These are phyloP conservation scores for Pleurotus citrinopileatus DNA, from an alignment of 768 basidiomycete genomes.

Conservation along the genomic window DNA sequence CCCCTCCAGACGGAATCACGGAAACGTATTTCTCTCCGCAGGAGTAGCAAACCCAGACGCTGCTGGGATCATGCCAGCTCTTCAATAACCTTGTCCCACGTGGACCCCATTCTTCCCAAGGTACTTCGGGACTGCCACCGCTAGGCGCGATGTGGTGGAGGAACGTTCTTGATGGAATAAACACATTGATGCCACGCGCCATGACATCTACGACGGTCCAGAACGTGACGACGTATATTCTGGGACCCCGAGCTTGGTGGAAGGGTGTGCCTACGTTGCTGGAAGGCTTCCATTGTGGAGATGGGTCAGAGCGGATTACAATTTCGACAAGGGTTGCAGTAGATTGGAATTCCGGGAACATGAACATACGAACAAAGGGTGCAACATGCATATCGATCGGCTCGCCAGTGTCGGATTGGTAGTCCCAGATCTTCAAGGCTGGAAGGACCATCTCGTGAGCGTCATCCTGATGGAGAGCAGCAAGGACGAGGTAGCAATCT, in stretches of 20 bases:
- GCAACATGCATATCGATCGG: conserved; percentile 26
- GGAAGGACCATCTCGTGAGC: conserved; percentile 25
- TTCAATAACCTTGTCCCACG: conserved; percentile 40
- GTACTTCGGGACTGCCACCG: conserved; percentile 21
- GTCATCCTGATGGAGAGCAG: conserved; percentile 25
- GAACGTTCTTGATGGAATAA: conserved; percentile 39
- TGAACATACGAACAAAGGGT: conserved; percentile 34
- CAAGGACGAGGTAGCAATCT: conserved; percentile 36
- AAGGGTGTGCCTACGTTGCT: conserved; percentile 41
- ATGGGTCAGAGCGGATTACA: conserved; percentile 52
- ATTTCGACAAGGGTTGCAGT: conserved; percentile 28
- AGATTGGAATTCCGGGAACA: conserved; percentile 34
- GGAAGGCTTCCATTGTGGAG: conserved; percentile 41
- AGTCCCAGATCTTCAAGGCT: conserved; percentile 6
- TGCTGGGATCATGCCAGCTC: conserved; percentile 27
- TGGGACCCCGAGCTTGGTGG: conserved; percentile 34
- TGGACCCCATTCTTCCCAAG: conserved; percentile 56
- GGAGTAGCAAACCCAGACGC: conserved; percentile 59
- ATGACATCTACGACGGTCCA: conserved; percentile 28
- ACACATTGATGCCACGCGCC: conserved; percentile 33
- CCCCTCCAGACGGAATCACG: conserved; percentile 11
- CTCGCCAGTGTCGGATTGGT: conserved; percentile 15
- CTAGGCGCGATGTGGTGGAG: conserved; percentile 18
- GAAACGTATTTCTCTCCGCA: conserved; percentile 44
- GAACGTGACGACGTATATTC: conserved; percentile 46